A percentile compares a stretch with the other conserved stretches of the same genome.
phyloP scores from a whole-genome alignment of 2,329 filamentous ascomycete species.

The Cladophialophora exuberans region DNA sequence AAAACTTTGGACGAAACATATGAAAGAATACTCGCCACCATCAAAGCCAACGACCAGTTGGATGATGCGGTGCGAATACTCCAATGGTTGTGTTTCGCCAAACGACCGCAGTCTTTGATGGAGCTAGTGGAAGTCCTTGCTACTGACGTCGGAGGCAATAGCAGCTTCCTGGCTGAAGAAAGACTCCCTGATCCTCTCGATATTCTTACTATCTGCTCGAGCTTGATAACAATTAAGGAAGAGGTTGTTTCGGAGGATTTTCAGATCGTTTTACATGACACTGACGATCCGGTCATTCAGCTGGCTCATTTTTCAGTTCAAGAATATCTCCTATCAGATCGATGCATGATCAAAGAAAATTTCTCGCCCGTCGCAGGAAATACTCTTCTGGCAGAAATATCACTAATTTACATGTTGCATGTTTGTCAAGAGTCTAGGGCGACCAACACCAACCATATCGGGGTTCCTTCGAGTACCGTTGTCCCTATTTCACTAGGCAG shows the following conservation, averaged over 20 bases:
- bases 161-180: slow-evolving; percentile 5
- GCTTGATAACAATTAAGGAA: slow-evolving; percentile 22
- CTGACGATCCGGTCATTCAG: slow-evolving; percentile 18
- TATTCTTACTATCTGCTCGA: slow-evolving; percentile 29
- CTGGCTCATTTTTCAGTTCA: slow-evolving; percentile 40
- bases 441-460: background rate
- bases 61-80: slow-evolving; percentile 7
- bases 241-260: slow-evolving; percentile 29
- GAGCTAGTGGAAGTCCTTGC: slow-evolving; percentile 16
- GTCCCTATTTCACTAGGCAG: background rate
- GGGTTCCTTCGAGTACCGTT: background rate
- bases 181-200: slow-evolving; percentile 18
- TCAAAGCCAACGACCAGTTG: slow-evolving; percentile 13
- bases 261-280: background rate
- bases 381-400: background rate
- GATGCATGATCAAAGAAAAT: background rate
- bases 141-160: slow-evolving; percentile 2
- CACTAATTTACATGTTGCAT: background rate
- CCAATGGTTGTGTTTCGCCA: slow-evolving; percentile 17
- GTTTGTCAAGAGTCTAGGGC: background rate
- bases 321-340: slow-evolving; percentile 37
- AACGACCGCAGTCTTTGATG: background rate
- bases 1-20: slow-evolving; percentile 35
- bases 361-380: background rate
- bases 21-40: slow-evolving; percentile 8